Base-by-base conservation (phyloP, 2,329 filamentous ascomycete species). In the Neocatenulostroma microsporum region DNA sequence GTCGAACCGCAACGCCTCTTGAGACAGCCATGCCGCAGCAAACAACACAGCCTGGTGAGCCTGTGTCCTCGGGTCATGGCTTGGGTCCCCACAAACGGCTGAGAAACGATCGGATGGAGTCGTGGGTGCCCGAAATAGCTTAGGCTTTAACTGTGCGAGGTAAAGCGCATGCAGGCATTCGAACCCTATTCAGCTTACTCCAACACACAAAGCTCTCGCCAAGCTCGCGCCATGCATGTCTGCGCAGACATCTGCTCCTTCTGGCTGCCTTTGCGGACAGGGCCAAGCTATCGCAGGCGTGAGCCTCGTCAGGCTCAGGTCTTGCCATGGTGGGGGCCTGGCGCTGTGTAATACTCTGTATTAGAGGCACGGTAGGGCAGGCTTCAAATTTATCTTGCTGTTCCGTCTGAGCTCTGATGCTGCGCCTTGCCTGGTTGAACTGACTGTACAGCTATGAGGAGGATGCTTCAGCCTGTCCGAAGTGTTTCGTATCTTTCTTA, bases 291-390 rank as follows among this genome's bases (percentile, higher is more conserved):
- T n/a, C 8, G 21, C 21, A n/a, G n/a, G 21, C n/a, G 21, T 24
- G 21, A 8, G n/a, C n/a, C n/a, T n/a, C n/a, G n/a, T 24, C 8
- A 8, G 29, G 10, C 29, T 17, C 26, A 7, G 9, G 26, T 13
- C 13, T 29, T 29, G 9, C 18, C 31, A 25, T 26, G 21, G 31
- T 34, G 20, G 30, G 31, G 31, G 31, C 31, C 20, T 34, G 20
- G 20, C n/a, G 31, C 31, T 25, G 7, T 24, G 31, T 17, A 34
- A 7, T 10, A 10, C 9, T 29, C 20, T 34, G 11, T 21, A 4
- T 34, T 24, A n/a, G n/a, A n/a, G n/a, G n/a, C n/a, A n/a, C n/a
- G n/a, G n/a, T n/a, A n/a, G n/a, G n/a, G n/a, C n/a, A n/a, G n/a
- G n/a, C n/a, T n/a, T n/a, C n/a, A n/a, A n/a, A n/a, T n/a, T n/a